phyloP scores from a whole-genome alignment of 2,329 filamentous ascomycete genomes.

The Arthroderma sp. region DNA sequence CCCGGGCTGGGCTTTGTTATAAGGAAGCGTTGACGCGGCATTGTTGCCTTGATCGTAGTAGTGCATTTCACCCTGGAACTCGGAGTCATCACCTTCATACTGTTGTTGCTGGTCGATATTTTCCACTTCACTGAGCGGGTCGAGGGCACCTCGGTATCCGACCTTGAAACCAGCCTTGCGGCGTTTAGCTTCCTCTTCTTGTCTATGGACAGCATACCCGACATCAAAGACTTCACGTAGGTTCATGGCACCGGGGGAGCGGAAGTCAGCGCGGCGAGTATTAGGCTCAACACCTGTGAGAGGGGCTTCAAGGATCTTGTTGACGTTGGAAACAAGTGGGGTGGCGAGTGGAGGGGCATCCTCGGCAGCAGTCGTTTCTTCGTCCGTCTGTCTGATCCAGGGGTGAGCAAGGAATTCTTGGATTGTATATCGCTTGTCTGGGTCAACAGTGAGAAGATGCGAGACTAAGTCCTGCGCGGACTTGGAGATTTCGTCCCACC shows the following conservation, averaged over 20 bases:
- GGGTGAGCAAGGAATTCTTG: slow-evolving; percentile 86
- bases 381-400: slow-evolving; percentile 67
- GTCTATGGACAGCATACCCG: slow-evolving; percentile 90
- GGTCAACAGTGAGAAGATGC: slow-evolving; percentile 86
- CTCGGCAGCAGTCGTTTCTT: slow-evolving; percentile 53
- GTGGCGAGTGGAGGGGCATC: slow-evolving; percentile 63
- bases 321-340: slow-evolving; percentile 44
- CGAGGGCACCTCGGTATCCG: slow-evolving; percentile 54
- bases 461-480: slow-evolving; percentile 87
- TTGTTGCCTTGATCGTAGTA: slow-evolving; percentile 36
- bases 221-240: slow-evolving; percentile 96
- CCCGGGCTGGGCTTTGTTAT: neutral
- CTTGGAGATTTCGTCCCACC: slow-evolving; percentile 98
- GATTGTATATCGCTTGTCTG: slow-evolving; percentile 89
- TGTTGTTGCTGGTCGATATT: slow-evolving; percentile 45
- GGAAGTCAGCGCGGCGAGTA: slow-evolving; percentile 68
- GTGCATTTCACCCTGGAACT: slow-evolving; percentile 26
- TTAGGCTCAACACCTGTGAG: slow-evolving; percentile 36
- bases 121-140: slow-evolving; percentile 52
- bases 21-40: slow-evolving; percentile 34
- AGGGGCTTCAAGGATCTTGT: slow-evolving; percentile 46
- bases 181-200: slow-evolving; percentile 90
- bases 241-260: slow-evolving; percentile 88
- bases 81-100: slow-evolving; percentile 47
- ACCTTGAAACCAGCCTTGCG: slow-evolving; percentile 64